Evolutionary conservation across 768 basidiomycete genomes (phyloP).

Genomic region (Mycena epipterygia): DNA sequence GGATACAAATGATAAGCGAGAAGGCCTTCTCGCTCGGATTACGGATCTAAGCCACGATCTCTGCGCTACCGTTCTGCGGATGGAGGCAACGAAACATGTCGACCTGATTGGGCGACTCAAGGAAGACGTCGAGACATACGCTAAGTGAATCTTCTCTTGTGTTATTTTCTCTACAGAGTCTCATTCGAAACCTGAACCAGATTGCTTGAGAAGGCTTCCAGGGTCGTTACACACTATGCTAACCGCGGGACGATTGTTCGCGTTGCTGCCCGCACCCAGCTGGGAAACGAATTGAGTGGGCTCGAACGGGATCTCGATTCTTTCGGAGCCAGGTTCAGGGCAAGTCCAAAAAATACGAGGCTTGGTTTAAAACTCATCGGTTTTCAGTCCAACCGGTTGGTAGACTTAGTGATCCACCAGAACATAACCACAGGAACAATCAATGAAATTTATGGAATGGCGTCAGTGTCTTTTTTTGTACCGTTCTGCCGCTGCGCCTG

Average conservation of each 20-base stretch:
- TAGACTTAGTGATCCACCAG: conserved; percentile 13
- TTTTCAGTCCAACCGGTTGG: conserved; percentile 14
- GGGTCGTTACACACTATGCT: background rate
- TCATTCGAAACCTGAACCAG: background rate
- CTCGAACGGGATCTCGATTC: conserved; percentile 6
- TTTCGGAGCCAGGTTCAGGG: conserved; percentile 20
- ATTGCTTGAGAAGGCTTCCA: background rate
- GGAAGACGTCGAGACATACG: background rate
- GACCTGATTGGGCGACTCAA: background rate
- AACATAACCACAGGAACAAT: background rate
- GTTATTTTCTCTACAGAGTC: background rate
- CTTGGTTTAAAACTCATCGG: background rate
- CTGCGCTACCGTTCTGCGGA: background rate
- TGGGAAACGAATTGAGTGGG: background rate
- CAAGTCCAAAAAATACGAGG: background rate
- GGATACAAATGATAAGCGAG: no score
- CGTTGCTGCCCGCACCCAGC: background rate
- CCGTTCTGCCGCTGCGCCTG: background rate
- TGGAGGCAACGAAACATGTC: background rate
- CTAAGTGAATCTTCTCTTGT: background rate
- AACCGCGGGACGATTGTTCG: background rate
- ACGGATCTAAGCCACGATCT: background rate
- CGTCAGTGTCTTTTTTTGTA: background rate
- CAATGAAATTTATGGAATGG: conserved; percentile 1
- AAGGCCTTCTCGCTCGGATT: background rate